Evolutionary conservation across 2,329 filamentous ascomycete species (phyloP).

Genomic region (Dryadomyces quercivorus): DNA sequence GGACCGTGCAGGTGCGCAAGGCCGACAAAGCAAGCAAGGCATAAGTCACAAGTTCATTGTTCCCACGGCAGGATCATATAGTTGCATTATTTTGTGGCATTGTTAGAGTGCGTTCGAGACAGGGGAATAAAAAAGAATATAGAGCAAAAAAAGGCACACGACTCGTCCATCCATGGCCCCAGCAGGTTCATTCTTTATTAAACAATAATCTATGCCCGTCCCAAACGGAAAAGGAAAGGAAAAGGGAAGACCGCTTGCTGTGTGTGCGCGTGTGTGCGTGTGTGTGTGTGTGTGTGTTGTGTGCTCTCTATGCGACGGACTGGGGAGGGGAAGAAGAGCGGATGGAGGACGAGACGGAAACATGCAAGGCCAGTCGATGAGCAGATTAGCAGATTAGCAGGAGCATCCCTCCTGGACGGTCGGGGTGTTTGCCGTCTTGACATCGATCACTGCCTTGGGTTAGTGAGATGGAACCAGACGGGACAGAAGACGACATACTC

Average conservation of each 20-base stretch:
- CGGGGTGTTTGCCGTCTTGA: constrained; percentile 66
- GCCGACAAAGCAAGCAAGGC: constrained; percentile 1
- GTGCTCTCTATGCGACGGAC: too few relatives aligned
- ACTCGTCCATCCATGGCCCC: constrained; percentile 2
- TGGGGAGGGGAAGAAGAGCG: too few relatives aligned
- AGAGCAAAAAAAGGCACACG: not conserved
- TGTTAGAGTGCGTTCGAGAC: not conserved
- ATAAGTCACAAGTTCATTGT: too few relatives aligned
- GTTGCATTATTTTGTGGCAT: not conserved
- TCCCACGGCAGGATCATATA: too few relatives aligned
- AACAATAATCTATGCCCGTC: constrained; percentile 8
- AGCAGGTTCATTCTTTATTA: constrained; percentile 6
- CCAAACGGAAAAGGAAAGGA: not conserved
- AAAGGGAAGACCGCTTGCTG: not conserved
- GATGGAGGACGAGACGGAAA: too few relatives aligned
- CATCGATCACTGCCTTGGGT: constrained; percentile 64
- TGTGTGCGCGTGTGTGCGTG: too few relatives aligned
- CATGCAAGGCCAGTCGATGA: not conserved
- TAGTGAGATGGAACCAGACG: constrained; percentile 12
- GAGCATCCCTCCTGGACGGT: constrained; percentile 62
- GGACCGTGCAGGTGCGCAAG: constrained; percentile 43
- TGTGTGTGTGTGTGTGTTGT: too few relatives aligned
- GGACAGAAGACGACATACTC: constrained; percentile 38
- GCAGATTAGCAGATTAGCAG: constrained; percentile 38
- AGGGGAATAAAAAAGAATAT: not conserved